These are phyloP conservation scores for Naematelia encephala DNA, from an alignment of 768 basidiomycete genomes.

Conservation along the genomic window DNA sequence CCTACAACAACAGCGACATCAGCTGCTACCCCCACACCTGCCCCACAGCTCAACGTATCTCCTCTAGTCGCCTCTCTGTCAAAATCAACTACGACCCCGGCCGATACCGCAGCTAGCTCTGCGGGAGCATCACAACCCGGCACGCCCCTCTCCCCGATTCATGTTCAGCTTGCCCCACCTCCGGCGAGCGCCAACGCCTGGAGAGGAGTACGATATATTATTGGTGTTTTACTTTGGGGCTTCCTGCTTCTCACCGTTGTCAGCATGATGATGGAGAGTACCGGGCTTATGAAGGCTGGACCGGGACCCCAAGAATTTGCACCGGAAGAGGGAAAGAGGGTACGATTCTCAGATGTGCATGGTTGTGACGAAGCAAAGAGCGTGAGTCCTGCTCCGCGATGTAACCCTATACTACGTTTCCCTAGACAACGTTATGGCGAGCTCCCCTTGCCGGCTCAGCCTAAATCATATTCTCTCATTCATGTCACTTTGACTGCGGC, in stretches of 20 bases:
- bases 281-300: slow-evolving; percentile 85
- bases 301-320: slow-evolving; percentile 73
- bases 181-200: slow-evolving; percentile 32
- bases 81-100: background rate
- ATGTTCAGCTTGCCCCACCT: slow-evolving; percentile 44
- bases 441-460: too few relatives aligned
- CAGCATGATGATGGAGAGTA: slow-evolving; percentile 86
- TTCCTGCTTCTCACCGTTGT: slow-evolving; percentile 69
- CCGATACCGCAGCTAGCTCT: background rate
- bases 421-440: too few relatives aligned
- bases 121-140: slow-evolving; percentile 19
- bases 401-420: background rate
- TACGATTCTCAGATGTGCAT: slow-evolving; percentile 93
- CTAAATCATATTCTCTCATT: too few relatives aligned
- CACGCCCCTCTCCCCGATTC: slow-evolving; percentile 41
- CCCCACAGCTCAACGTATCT: background rate
- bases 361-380: slow-evolving; percentile 97
- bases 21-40: background rate
- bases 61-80: background rate
- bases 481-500: too few relatives aligned
- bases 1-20: slow-evolving; percentile 43
- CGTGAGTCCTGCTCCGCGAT: slow-evolving; percentile 53
- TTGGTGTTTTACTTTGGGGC: slow-evolving; percentile 33
- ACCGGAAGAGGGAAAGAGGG: slow-evolving; percentile 68
- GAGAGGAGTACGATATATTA: slow-evolving; percentile 31